Base-by-base conservation (phyloP, 352 stramenopile species). In the Globisporangium takayamanum region DNA sequence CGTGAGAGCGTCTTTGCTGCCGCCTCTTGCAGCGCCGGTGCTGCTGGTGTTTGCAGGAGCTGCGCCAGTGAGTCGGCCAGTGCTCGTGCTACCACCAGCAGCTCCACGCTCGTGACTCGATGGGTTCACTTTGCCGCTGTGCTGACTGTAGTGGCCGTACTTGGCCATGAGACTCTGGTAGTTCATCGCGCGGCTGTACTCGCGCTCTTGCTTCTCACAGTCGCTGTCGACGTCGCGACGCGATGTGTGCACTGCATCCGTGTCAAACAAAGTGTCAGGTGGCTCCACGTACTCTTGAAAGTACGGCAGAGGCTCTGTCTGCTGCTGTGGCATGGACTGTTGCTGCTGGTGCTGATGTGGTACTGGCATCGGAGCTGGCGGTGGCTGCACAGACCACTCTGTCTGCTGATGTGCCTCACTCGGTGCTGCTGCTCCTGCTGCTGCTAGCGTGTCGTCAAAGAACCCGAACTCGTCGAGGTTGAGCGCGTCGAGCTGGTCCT, bases 111-210 rank as follows among this genome's bases (percentile, higher is more conserved):
- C 10, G 25, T 18, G 0, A 48, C 37, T 53, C 8, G 48, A 36
- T 5, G 72, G 69, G 42, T 86, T 68, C 20, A 87, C 70, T 39
- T 85, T 86, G 53, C 69, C 79, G 59, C 66, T 88, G 68, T 87
- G 76, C 42, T 81, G 78, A 5, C 73, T 82, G 59, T 87, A 86
- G 55, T 88, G 78, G 1, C 78, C 80, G 65, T 89, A 92, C 50
- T 87, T 86, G 53, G 81, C 78, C 69, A 88, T 77, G 22, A 92
- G 68, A 53, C 69, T 74, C 49, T 88, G 86, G 67, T 91, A 92
- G 50, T 67, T 86, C 59, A 69, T 72, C 57, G 89, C 81, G 10
- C 79, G 77, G 49, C 78, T 57, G 42, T 80, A 67, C 55, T 90
- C 78, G 45, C 73, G 67, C 56, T 76, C 69, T 22, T 67, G 44